Conservation (phyloP, 495 filamentous ascomycete species). For the Penicillium cosmopolitanum region DNA sequence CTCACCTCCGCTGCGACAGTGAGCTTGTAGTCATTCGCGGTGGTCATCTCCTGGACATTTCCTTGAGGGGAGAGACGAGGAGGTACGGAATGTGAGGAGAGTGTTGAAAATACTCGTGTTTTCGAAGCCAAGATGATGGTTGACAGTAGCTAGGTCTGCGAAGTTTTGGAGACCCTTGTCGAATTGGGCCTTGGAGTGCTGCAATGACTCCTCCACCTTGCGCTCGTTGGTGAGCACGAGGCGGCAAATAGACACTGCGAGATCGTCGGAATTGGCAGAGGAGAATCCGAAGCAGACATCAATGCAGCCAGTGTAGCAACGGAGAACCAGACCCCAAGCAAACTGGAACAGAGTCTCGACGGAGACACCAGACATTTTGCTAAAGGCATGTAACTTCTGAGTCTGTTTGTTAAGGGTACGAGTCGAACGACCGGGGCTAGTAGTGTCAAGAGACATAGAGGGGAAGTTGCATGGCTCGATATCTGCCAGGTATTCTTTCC, state of each 20-base stretch:
- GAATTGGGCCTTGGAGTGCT: slow-evolving; percentile 38
- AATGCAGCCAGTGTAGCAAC: slow-evolving; percentile 54
- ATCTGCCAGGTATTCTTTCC: slow-evolving; percentile 55
- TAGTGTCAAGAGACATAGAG: slow-evolving; percentile 28
- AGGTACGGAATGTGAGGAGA: slow-evolving; percentile 41
- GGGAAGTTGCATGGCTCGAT: slow-evolving; percentile 60
- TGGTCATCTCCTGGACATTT: slow-evolving; percentile 4
- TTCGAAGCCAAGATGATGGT: slow-evolving; percentile 40
- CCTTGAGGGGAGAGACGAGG: slow-evolving; percentile 16
- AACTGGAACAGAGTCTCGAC: slow-evolving; percentile 45
- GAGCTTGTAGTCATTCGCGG: slow-evolving; percentile 55
- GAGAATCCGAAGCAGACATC: slow-evolving; percentile 60
- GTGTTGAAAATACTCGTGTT: slow-evolving; percentile 56
- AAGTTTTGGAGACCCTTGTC: slow-evolving; percentile 40
- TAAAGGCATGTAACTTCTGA: slow-evolving; percentile 40
- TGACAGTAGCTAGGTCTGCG: slow-evolving; percentile 43
- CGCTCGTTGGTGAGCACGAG: slow-evolving; percentile 40
- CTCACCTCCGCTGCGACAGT: slow-evolving; percentile 60
- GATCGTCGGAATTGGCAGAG: slow-evolving; percentile 29
- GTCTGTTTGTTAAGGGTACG: slow-evolving; percentile 33
- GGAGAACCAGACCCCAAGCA: slow-evolving; percentile 58
- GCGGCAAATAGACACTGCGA: slow-evolving; percentile 35
- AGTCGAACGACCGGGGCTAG: slow-evolving; percentile 9
- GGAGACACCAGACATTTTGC: slow-evolving; percentile 32
- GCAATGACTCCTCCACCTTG: slow-evolving; percentile 38